Conservation (phyloP, 1,139 yeast genomes). For the Blastobotrys aristatus region DNA sequence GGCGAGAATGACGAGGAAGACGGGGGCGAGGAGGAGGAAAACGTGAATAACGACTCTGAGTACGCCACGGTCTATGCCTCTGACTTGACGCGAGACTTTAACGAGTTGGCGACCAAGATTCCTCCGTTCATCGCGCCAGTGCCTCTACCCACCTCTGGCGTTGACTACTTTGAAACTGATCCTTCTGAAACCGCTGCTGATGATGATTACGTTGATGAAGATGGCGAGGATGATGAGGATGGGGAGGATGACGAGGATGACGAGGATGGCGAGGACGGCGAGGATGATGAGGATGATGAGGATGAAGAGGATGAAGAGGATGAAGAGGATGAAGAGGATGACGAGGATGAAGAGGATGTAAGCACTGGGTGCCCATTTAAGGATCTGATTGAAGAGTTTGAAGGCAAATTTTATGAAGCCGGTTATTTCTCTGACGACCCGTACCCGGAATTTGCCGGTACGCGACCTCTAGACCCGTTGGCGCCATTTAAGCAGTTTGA, state of each 20-base stretch:
- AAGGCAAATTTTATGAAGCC: neutral
- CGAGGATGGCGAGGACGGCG: too few species aligned
- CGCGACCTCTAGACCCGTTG: too few species aligned
- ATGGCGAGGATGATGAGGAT: neutral
- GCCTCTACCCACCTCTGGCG: neutral
- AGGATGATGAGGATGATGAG: too few species aligned
- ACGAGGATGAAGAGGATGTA: too few species aligned
- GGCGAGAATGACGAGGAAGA: neutral
- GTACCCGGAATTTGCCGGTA: too few species aligned
- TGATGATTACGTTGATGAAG: neutral
- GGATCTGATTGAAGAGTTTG: neutral
- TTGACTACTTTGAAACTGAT: neutral
- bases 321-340: too few species aligned
- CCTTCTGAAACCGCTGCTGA: neutral
- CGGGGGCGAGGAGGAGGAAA: neutral
- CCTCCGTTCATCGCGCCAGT: slow-evolving; percentile 1
- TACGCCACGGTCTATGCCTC: neutral
- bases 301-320: too few species aligned
- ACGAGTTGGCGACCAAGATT: neutral
- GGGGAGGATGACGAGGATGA: too few species aligned
- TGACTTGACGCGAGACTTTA: neutral
- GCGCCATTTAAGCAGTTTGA: too few species aligned
- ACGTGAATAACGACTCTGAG: neutral
- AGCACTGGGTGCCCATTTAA: neutral
- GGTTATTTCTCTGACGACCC: too few species aligned